Evolutionary conservation across 495 filamentous ascomycete genomes (phyloP).

Genomic region (Penicillium fimorum): DNA sequence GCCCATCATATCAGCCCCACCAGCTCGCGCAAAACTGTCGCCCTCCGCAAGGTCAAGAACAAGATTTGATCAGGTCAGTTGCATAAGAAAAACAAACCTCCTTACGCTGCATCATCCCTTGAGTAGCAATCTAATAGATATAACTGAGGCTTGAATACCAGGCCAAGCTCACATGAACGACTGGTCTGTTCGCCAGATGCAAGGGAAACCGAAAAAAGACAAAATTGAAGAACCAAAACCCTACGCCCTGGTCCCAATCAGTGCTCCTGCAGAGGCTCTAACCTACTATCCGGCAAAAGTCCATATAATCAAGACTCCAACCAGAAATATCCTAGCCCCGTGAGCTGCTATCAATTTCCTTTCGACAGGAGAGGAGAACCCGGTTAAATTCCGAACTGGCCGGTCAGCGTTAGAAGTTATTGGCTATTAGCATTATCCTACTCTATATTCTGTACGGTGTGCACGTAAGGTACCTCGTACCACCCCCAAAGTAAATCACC

Average conservation of each 20-base stretch:
- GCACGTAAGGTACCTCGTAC: background rate
- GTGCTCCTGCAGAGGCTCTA: constrained; percentile 7
- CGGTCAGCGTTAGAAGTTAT: background rate
- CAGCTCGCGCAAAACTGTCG: background rate
- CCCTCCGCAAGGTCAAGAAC: background rate
- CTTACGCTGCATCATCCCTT: constrained; percentile 21
- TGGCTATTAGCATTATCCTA: background rate
- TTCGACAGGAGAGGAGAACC: background rate
- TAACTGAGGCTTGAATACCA: background rate
- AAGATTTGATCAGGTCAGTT: background rate
- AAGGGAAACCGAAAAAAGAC: constrained; percentile 13
- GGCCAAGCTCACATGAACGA: constrained; percentile 16
- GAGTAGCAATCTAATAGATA: background rate
- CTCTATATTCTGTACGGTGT: background rate
- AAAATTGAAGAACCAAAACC: background rate
- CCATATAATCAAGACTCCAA: background rate
- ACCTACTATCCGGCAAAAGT: background rate
- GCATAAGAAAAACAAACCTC: constrained; percentile 11
- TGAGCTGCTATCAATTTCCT: background rate
- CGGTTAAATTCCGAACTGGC: background rate
- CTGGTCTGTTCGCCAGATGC: constrained; percentile 27
- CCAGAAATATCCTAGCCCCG: background rate
- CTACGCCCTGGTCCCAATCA: background rate
- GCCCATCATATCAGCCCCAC: background rate
- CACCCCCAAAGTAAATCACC: background rate